A percentile compares a stretch with the other conserved stretches of the same genome.
phyloP scores from a whole-genome alignment of 495 filamentous ascomycete species.

The Penicillium ochrochloron region DNA sequence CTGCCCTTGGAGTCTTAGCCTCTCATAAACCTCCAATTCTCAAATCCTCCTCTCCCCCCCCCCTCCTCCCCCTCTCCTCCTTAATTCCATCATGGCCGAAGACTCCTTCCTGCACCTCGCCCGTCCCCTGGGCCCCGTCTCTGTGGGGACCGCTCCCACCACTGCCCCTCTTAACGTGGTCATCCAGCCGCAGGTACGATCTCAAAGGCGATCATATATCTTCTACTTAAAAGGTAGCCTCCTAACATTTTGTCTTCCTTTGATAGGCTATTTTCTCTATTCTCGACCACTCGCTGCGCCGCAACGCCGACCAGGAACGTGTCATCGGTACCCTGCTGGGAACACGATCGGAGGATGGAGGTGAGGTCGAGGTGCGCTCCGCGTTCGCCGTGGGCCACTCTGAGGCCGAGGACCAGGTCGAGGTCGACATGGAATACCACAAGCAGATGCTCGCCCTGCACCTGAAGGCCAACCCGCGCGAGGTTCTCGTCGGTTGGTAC shows the following conservation, averaged over 20 bases:
- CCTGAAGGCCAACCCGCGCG: constrained; percentile 89
- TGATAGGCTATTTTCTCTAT: constrained; percentile 90
- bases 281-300: constrained; percentile 92
- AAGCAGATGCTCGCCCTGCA: constrained; percentile 97
- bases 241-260: background rate
- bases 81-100: constrained; percentile 71
- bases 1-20: constrained; percentile 22
- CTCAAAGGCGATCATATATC: constrained; percentile 11
- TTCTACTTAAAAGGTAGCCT: background rate
- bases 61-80: constrained; percentile 18
- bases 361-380: constrained; percentile 91
- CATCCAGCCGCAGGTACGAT: constrained; percentile 89
- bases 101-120: constrained; percentile 93
- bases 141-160: constrained; percentile 75
- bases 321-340: constrained; percentile 96
- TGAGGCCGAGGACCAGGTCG: constrained; percentile 96
- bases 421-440: constrained; percentile 99
- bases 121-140: constrained; percentile 81
- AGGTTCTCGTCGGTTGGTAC: constrained; percentile 97
- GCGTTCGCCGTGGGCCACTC: constrained; percentile 98
- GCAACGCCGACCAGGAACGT: constrained; percentile 85
- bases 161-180: constrained; percentile 90
- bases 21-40: constrained; percentile 9
- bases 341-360: constrained; percentile 90
- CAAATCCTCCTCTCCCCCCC: constrained; percentile 17